phyloP scores from a whole-genome alignment of 805 yeast species.

The Nakazawaea wyomingensis region DNA sequence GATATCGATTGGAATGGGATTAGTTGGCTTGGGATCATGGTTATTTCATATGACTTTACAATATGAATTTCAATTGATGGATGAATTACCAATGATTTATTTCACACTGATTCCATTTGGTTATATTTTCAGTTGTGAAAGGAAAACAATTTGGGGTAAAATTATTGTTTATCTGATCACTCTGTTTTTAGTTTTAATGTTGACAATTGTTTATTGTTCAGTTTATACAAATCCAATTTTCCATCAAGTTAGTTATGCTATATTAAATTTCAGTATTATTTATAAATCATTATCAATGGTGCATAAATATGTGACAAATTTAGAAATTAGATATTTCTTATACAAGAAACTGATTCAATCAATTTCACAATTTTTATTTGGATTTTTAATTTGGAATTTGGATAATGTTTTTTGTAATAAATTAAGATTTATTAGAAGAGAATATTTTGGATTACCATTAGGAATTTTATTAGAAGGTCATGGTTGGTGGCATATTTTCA shows the following conservation, averaged over 20 bases:
- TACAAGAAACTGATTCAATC: constrained; percentile 55
- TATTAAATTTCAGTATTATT: constrained; percentile 64
- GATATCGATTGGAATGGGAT: constrained; percentile 67
- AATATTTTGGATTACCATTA: constrained; percentile 66
- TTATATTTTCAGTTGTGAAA: constrained; percentile 23
- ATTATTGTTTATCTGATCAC: constrained; percentile 16
- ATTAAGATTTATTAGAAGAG: constrained; percentile 55
- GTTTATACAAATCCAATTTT: constrained; percentile 66
- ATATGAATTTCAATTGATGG: constrained; percentile 82
- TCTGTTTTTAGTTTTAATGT: constrained; percentile 25
- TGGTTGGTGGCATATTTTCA: constrained; percentile 92
- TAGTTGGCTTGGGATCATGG: constrained; percentile 93
- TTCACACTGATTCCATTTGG: constrained; percentile 86
- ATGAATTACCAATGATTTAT: constrained; percentile 94
- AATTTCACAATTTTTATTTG: constrained; percentile 55
- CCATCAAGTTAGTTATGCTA: constrained; percentile 79
- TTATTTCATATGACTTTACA: constrained; percentile 89
- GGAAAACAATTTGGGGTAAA: constrained; percentile 3
- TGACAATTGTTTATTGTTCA: constrained; percentile 64
- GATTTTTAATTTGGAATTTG: constrained; percentile 79
- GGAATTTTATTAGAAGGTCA: constrained; percentile 84
- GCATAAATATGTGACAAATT: constrained; percentile 45
- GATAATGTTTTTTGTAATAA: constrained; percentile 72
- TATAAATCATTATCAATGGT: constrained; percentile 50
- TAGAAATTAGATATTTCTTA: constrained; percentile 40